Percentiles rank a stretch among this genome's conserved stretches.
These are phyloP conservation scores for Scenedesmus sp. DNA, from an alignment of 163 green algal genomes.

Conservation along the genomic window DNA sequence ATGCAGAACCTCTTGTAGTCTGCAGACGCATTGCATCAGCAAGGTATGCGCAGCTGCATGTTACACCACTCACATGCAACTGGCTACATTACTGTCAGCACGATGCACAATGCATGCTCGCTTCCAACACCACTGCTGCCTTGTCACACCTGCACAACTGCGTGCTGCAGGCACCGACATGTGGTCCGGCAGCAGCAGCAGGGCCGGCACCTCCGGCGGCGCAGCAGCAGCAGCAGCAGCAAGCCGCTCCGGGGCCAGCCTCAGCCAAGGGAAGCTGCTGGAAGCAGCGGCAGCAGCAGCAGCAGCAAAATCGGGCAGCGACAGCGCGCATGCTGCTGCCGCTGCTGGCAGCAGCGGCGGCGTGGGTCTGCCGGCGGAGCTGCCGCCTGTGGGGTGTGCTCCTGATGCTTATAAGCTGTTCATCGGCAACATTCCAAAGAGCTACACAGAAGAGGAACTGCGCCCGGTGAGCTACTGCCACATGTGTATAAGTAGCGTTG, in stretches of 20 bases:
- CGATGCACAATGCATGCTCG: not conserved
- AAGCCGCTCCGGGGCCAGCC: not conserved
- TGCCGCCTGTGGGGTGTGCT: constrained; percentile 67
- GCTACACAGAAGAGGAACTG: constrained; percentile 73
- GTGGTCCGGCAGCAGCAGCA: not conserved
- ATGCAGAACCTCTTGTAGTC: too few species aligned
- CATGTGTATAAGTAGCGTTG: too few species aligned
- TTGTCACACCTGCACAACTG: not conserved
- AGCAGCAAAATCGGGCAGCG: not conserved
- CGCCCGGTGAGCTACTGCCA: constrained; percentile 16
- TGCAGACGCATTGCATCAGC: too few species aligned
- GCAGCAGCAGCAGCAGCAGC: constrained; percentile 29
- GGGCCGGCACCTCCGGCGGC: not conserved
- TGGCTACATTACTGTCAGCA: not conserved
- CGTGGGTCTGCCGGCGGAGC: constrained; percentile 34
- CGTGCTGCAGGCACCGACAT: not conserved
- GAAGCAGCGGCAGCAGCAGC: constrained; percentile 45
- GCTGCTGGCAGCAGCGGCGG: not conserved
- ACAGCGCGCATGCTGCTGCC: not conserved
- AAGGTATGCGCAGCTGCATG: too few species aligned
- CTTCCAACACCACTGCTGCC: not conserved
- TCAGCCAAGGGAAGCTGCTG: constrained; percentile 21
- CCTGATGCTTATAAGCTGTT: constrained; percentile 79
- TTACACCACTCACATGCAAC: not conserved
- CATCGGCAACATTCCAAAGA: constrained; percentile 74